Conservation (phyloP, 1,284 basidiomycete genomes). For the Meira miltonrushii region DNA sequence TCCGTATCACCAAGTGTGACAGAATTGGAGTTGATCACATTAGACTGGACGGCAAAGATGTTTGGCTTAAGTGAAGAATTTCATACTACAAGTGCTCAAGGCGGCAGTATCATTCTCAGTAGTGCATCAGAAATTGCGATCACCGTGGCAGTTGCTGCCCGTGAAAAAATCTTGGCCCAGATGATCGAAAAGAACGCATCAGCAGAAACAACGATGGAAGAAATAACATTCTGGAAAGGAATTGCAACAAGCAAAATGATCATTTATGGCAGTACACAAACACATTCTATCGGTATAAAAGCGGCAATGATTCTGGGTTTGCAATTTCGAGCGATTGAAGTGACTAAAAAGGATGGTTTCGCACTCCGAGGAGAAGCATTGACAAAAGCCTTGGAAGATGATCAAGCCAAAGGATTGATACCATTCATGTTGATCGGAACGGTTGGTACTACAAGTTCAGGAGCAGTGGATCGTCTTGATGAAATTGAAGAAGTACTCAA, state of each 20-base stretch:
- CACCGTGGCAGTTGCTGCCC: constrained; percentile 74
- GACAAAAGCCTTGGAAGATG: constrained; percentile 64
- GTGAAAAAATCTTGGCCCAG: constrained; percentile 58
- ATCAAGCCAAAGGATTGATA: constrained; percentile 59
- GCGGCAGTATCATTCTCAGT: constrained; percentile 79
- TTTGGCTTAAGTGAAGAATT: constrained; percentile 69
- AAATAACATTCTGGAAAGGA: constrained; percentile 19
- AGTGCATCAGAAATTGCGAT: constrained; percentile 80
- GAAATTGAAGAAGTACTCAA: constrained; percentile 72
- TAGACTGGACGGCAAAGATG: constrained; percentile 85
- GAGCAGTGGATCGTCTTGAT: constrained; percentile 72
- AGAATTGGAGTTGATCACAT: constrained; percentile 78
- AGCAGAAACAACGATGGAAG: too few relatives aligned
- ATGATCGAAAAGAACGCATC: background rate
- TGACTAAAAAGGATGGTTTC: constrained; percentile 65
- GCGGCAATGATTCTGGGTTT: constrained; percentile 78
- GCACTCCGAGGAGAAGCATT: constrained; percentile 67
- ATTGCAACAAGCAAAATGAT: constrained; percentile 63
- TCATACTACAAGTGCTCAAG: constrained; percentile 56
- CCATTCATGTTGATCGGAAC: constrained; percentile 85
- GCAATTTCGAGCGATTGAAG: constrained; percentile 67
- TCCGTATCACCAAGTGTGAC: constrained; percentile 56
- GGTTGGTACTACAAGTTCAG: constrained; percentile 82
- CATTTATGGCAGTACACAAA: constrained; percentile 79
- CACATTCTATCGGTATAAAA: constrained; percentile 68